Percentiles rank a stretch among this genome's conserved stretches.
These are phyloP conservation scores for Colletotrichum euphorbiae DNA, from an alignment of 2,329 filamentous ascomycete genomes.

Conservation along the genomic window DNA sequence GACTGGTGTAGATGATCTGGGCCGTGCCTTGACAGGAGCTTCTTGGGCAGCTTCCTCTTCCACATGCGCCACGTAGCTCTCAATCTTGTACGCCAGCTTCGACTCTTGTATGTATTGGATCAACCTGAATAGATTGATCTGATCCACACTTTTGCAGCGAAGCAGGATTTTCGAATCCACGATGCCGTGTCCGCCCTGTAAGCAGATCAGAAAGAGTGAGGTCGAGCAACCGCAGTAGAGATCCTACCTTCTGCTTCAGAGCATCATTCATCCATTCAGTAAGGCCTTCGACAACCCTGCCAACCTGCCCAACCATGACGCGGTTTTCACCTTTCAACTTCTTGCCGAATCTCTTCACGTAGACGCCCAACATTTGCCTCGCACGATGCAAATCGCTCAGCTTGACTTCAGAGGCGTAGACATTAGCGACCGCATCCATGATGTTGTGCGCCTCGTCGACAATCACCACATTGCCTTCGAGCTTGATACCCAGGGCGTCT, in stretches of 20 bases:
- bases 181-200: constrained; percentile 68
- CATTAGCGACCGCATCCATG: constrained; percentile 91
- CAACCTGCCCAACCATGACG: constrained; percentile 89
- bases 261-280: constrained; percentile 73
- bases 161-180: constrained; percentile 80
- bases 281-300: constrained; percentile 84
- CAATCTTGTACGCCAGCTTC: constrained; percentile 93
- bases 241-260: constrained; percentile 58
- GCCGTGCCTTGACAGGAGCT: constrained; percentile 41
- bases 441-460: constrained; percentile 98
- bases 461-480: constrained; percentile 91
- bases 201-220: constrained; percentile 30
- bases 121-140: constrained; percentile 93
- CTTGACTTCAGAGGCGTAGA: constrained; percentile 83
- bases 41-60: constrained; percentile 59
- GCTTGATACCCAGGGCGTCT: constrained; percentile 85
- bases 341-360: constrained; percentile 89
- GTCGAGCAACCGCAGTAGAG: neutral
- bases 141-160: constrained; percentile 87
- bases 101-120: constrained; percentile 90
- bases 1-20: constrained; percentile 60
- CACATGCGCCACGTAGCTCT: constrained; percentile 80
- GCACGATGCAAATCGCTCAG: constrained; percentile 79
- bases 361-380: constrained; percentile 80
- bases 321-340: constrained; percentile 90